These are phyloP conservation scores for Sarcomyxa edulis DNA, from an alignment of 768 basidiomycete species.

Conservation along the genomic window DNA sequence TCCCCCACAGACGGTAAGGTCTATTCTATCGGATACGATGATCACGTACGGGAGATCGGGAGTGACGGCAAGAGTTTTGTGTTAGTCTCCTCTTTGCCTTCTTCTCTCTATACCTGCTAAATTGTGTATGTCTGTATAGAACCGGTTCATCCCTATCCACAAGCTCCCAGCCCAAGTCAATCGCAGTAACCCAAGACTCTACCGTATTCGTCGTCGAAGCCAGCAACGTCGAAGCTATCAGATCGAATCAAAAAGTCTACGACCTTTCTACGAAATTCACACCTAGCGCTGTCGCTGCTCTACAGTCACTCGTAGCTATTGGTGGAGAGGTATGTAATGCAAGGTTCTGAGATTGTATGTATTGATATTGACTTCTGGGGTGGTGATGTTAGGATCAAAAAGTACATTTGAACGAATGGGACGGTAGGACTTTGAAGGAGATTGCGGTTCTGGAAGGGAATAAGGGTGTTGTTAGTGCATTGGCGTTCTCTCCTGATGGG, in stretches of 20 bases:
- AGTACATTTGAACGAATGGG: conserved; percentile 70
- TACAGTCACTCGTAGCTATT: conserved; percentile 52
- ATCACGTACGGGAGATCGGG: conserved; percentile 65
- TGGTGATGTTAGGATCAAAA: conserved; percentile 58
- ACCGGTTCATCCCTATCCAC: conserved; percentile 45
- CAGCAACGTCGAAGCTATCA: conserved; percentile 57
- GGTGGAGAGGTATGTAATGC: conserved; percentile 71
- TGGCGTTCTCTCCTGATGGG: conserved; percentile 81
- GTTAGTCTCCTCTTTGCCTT: conserved; percentile 30
- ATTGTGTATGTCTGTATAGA: conserved; percentile 27
- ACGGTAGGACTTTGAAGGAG: conserved; percentile 57
- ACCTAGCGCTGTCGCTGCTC: conserved; percentile 55
- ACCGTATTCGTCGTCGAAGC: conserved; percentile 64
- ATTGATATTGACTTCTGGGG: no score
- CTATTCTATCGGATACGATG: conserved; percentile 78
- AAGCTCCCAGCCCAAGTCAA: conserved; percentile 59
- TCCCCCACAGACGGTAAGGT: conserved; percentile 42
- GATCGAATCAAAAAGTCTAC: conserved; percentile 63
- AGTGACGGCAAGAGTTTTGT: conserved; percentile 35
- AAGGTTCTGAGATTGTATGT: no score
- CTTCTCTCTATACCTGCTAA: not conserved
- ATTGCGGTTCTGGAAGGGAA: conserved; percentile 57
- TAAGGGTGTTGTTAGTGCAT: conserved; percentile 61
- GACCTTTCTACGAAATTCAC: conserved; percentile 45
- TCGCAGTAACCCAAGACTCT: conserved; percentile 54